phyloP scores from a whole-genome alignment of 345 rosid genomes.

The Linum usitatissimum region DNA sequence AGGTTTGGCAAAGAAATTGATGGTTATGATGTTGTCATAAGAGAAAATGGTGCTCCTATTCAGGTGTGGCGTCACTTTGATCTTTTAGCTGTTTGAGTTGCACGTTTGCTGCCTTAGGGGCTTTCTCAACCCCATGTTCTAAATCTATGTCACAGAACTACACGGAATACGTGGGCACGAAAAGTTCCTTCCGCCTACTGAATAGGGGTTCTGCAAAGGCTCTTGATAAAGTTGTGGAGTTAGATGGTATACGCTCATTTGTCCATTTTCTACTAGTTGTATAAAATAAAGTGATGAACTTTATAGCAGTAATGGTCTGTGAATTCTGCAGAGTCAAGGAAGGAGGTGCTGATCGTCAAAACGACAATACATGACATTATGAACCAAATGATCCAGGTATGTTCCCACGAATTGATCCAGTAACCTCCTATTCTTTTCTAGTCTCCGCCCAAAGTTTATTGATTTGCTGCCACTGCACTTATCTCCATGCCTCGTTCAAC shows the following conservation, averaged over 20 bases:
- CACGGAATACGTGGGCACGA: conserved; percentile 67
- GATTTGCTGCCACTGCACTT: neutral
- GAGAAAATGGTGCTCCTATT: conserved; percentile 93
- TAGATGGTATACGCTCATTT: conserved; percentile 51
- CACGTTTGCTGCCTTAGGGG: conserved; percentile 2
- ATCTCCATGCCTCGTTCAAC: neutral
- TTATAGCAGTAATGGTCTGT: conserved; percentile 13
- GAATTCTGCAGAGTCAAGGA: conserved; percentile 51
- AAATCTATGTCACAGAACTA: conserved; percentile 40
- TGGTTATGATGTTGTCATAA: conserved; percentile 65
- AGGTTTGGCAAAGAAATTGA: conserved; percentile 88
- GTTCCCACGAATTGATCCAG: conserved; percentile 6
- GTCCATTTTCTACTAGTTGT: conserved; percentile 4
- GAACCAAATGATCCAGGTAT: conserved; percentile 89
- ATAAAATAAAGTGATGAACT: neutral
- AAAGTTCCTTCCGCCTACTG: conserved; percentile 85
- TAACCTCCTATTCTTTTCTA: neutral
- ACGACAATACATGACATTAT: conserved; percentile 93
- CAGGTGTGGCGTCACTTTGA: conserved; percentile 33
- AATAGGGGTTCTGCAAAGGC: conserved; percentile 97
- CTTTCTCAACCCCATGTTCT: conserved; percentile 2
- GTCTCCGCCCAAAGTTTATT: neutral
- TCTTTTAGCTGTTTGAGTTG: neutral
- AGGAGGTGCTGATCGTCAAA: conserved; percentile 71
- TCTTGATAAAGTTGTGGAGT: conserved; percentile 93